A percentile compares a stretch with the other conserved stretches of the same genome.
Evolutionary conservation across 2,329 filamentous ascomycete genomes (phyloP).

Genomic region (Neofusicoccum umdonicola): DNA sequence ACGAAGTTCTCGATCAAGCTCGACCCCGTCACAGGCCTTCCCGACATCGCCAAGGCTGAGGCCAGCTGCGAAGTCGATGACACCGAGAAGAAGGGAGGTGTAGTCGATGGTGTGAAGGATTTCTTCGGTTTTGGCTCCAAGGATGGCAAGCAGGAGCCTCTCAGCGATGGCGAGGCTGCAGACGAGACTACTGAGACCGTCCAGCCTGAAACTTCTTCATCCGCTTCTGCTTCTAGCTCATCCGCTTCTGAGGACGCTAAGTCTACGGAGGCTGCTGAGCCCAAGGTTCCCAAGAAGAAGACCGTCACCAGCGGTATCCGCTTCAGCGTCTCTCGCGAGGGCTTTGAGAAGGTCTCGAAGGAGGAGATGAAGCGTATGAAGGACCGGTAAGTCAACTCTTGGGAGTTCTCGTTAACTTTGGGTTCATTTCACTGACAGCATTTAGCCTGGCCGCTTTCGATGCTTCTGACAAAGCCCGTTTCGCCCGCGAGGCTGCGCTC

Average conservation of each 20-base stretch:
- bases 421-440: constrained; percentile 18
- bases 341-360: constrained; percentile 57
- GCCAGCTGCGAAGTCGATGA: constrained; percentile 83
- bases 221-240: constrained; percentile 41
- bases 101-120: constrained; percentile 94
- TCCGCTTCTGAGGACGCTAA: constrained; percentile 50
- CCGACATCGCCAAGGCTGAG: constrained; percentile 71
- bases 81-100: constrained; percentile 62
- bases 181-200: constrained; percentile 47
- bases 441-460: constrained; percentile 77
- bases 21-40: constrained; percentile 70
- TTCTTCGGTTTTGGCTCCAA: constrained; percentile 91
- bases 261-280: constrained; percentile 43
- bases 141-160: constrained; percentile 70
- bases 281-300: constrained; percentile 47
- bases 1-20: constrained; percentile 78
- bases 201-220: constrained; percentile 32
- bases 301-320: constrained; percentile 53
- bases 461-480: constrained; percentile 73
- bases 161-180: constrained; percentile 59
- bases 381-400: constrained; percentile 44
- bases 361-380: constrained; percentile 61
- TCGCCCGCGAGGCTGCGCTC: constrained; percentile 77
- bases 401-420: too few relatives aligned
- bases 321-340: constrained; percentile 44